Base-by-base conservation (phyloP, 2,329 filamentous ascomycete genomes). In the Neopestalotiopsis sp. region DNA sequence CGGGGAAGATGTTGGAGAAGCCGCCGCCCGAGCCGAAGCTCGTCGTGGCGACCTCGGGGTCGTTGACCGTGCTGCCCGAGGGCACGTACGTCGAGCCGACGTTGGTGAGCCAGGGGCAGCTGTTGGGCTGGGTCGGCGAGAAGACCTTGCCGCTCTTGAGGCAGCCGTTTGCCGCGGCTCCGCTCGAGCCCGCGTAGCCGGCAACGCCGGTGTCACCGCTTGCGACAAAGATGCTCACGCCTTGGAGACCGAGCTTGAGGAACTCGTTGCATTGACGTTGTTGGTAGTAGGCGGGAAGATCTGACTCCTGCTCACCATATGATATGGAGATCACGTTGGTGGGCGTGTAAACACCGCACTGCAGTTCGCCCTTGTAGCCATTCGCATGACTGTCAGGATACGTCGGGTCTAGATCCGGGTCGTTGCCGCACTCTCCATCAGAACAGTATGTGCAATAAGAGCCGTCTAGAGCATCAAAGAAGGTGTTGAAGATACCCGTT, bases 401-500 rank as follows among this genome's bases (percentile, higher is more conserved):
- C 42, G 81, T 14, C 1, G 74, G 72, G 32, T 75, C 74, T 49
- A 28, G 38, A 24, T 67, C 68, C 1, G 70, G 67, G 24, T 67
- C 63, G 65, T 75, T 65, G 38, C 74, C 74, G 59, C 72, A 73
- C 69, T 75, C 73, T 59, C 73, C 74, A 52, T 70, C 73, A 38
- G 73, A 72, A 17, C 69, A 65, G 49, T 70, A 73, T 13, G 70
- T 74, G 64, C 74, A 75, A 68, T 75, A 75, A 2, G 69, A 71
- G 3, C 74, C 74, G 30, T 75, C 74, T 9, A 75, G 61, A 28
- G 68, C 68, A 49, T 69, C 68, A 40, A 69, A 61, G 61, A 69
- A 69, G 9, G 64, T 80, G 45, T 80, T 74, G 70, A 81, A 81
- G 66, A 91, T 97, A 84, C 91, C 92, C 0, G 86, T 65, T 4